Conservation (phyloP, 129 eudicot genomes). For the Artemisia tridentata region DNA sequence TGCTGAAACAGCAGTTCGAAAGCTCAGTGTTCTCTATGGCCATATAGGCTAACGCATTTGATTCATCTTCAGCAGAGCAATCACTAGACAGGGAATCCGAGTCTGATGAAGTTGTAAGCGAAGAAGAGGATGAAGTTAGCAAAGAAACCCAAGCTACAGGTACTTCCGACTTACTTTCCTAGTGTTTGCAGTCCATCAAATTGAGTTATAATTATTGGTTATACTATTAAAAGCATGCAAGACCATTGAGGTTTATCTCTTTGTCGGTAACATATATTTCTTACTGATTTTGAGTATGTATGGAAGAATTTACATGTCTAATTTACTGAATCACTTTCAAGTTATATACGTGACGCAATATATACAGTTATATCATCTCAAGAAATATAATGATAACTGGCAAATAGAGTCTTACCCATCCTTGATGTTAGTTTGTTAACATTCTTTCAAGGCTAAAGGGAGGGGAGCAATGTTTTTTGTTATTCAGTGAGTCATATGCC, state of each 20-base stretch:
- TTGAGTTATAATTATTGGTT: neutral
- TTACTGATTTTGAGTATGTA: neutral
- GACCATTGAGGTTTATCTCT: neutral
- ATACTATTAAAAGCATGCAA: neutral
- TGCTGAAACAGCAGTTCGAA: constrained; percentile 43
- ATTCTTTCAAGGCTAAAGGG: neutral
- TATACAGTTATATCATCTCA: neutral
- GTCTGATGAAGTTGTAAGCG: constrained; percentile 62
- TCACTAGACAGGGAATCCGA: constrained; percentile 66
- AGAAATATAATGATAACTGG: neutral
- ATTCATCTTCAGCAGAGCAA: constrained; percentile 64
- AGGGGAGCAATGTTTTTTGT: constrained; percentile 1
- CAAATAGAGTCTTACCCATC: neutral
- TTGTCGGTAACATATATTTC: neutral
- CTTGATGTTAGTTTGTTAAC: neutral
- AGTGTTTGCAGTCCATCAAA: neutral
- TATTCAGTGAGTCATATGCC: neutral
- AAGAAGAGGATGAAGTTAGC: constrained; percentile 62
- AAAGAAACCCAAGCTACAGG: constrained; percentile 54
- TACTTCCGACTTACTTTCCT: constrained; percentile 23
- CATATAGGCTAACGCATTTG: constrained; percentile 46
- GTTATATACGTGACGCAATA: neutral
- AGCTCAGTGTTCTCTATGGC: constrained; percentile 36
- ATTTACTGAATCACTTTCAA: neutral
- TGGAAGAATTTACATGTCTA: neutral